Conservation (phyloP, 495 filamentous ascomycete species). For the Jackrogersella multiformis region DNA sequence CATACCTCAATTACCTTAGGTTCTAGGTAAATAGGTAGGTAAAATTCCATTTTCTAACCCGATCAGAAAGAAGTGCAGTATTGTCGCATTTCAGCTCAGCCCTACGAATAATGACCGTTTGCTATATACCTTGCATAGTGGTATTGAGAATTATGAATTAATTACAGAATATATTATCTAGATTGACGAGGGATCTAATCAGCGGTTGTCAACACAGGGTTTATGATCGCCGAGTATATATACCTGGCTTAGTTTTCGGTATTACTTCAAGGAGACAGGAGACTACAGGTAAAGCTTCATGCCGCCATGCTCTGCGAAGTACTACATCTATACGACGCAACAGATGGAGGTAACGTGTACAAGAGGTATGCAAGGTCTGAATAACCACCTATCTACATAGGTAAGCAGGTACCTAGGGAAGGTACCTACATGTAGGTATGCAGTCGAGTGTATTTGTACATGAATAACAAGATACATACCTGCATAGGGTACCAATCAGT, state of each 20-base stretch:
- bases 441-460: slow-evolving; percentile 9
- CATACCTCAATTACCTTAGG: slow-evolving; percentile 1
- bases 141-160: slow-evolving; percentile 37
- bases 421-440: no score
- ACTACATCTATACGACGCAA: slow-evolving; percentile 22
- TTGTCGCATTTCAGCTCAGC: slow-evolving; percentile 44
- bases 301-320: slow-evolving; percentile 11
- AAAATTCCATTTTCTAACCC: not conserved
- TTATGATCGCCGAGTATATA: slow-evolving; percentile 11
- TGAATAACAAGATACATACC: no score
- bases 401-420: no score
- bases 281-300: not conserved
- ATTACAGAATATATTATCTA: slow-evolving; percentile 40
- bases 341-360: slow-evolving; percentile 22
- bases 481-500: slow-evolving; percentile 9
- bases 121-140: slow-evolving; percentile 33
- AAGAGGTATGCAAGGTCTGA: slow-evolving; percentile 21
- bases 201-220: slow-evolving; percentile 24
- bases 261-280: slow-evolving; percentile 13
- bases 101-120: slow-evolving; percentile 33
- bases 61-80: slow-evolving; percentile 7
- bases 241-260: slow-evolving; percentile 8
- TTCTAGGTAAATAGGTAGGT: no score
- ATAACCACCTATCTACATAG: not conserved
- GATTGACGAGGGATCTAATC: slow-evolving; percentile 34